These are phyloP conservation scores for Starmerella roubikii DNA, from an alignment of 805 yeast species.

Conservation along the genomic window DNA sequence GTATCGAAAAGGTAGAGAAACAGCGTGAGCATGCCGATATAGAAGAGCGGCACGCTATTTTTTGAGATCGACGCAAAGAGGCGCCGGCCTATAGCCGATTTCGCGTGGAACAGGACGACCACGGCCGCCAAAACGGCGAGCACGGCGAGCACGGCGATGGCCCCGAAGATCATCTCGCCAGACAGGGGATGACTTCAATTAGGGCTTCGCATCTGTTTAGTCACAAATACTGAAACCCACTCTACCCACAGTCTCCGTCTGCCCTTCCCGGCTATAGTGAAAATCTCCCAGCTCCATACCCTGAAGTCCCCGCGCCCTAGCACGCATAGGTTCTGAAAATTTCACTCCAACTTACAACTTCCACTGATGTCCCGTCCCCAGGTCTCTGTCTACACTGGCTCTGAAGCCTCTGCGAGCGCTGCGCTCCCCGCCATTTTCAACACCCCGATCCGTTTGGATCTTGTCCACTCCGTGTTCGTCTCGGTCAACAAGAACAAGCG, in stretches of 20 bases:
- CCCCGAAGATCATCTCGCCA: too few species aligned
- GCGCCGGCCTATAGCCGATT: neutral
- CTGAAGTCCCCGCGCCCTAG: too few species aligned
- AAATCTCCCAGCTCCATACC: too few species aligned
- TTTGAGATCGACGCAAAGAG: constrained; percentile 11
- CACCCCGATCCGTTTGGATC: constrained; percentile 99
- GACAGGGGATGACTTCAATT: too few species aligned
- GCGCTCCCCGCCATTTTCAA: constrained; percentile 97
- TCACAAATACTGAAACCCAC: too few species aligned
- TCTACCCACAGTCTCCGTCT: too few species aligned
- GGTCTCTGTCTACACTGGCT: constrained; percentile 91
- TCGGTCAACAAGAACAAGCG: constrained; percentile 99
- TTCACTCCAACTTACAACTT: neutral
- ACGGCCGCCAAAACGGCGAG: constrained; percentile 1
- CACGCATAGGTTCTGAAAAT: neutral
- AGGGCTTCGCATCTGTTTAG: too few species aligned
- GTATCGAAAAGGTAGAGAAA: constrained; percentile 16
- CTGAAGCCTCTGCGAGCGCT: constrained; percentile 66
- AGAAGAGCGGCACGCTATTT: constrained; percentile 18
- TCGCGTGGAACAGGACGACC: constrained; percentile 3
- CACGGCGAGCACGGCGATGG: constrained; percentile 1
- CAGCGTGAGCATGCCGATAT: constrained; percentile 12
- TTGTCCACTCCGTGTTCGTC: constrained; percentile 97
- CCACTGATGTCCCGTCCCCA: constrained; percentile 59
- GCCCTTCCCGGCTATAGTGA: too few species aligned